These are phyloP conservation scores for Coemansia sp. DNA, from an alignment of 192 early-diverging fungal genomes.

Conservation along the genomic window DNA sequence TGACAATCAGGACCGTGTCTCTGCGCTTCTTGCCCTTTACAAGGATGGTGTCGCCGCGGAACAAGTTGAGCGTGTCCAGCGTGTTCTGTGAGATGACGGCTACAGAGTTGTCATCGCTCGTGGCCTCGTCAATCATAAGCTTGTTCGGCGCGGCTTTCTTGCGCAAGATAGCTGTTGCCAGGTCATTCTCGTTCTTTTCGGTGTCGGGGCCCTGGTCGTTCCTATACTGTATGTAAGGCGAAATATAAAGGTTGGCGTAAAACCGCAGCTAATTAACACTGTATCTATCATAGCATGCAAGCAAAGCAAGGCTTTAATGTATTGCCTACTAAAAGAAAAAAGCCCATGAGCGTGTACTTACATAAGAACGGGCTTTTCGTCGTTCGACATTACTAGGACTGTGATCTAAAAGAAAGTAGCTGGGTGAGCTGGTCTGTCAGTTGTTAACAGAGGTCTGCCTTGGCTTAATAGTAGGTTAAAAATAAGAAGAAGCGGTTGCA, in stretches of 20 bases:
- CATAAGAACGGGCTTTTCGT: no score
- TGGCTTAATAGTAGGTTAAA: no score
- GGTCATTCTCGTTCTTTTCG: conserved; percentile 71
- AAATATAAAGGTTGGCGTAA: neutral
- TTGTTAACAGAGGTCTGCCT: no score
- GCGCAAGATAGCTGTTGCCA: conserved; percentile 92
- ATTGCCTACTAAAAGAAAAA: no score
- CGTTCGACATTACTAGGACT: no score
- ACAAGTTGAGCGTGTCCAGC: conserved; percentile 88
- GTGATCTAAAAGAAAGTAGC: no score
- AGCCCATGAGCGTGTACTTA: no score
- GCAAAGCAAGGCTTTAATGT: no score
- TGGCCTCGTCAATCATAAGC: conserved; percentile 95
- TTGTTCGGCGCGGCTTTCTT: conserved; percentile 97
- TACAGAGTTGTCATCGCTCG: conserved; percentile 97
- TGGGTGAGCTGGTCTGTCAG: no score
- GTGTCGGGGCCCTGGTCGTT: conserved; percentile 44
- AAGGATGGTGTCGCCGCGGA: conserved; percentile 93
- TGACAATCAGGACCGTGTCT: conserved; percentile 93
- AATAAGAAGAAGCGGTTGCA: no score
- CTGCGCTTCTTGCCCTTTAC: conserved; percentile 98
- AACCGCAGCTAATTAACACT: neutral
- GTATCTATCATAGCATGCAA: no score
- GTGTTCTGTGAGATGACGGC: conserved; percentile 84
- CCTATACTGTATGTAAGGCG: conserved; percentile 4